phyloP scores from a whole-genome alignment of 768 basidiomycete species.

The Terana coerulea region DNA sequence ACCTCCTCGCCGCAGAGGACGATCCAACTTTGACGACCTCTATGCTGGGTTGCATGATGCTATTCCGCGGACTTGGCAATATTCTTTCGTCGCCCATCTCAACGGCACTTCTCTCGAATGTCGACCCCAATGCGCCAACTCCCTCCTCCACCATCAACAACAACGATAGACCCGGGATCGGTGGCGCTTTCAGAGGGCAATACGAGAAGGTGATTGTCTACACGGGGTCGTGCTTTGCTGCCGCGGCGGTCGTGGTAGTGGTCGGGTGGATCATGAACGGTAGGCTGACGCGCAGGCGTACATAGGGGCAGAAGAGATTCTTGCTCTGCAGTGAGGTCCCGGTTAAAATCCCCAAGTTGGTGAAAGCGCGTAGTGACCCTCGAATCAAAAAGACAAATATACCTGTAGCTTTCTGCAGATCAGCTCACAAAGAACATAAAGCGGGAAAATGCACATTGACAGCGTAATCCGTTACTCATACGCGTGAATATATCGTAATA shows the following conservation, averaged over 20 bases:
- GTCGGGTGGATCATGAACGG: constrained; percentile 17
- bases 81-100: constrained; percentile 26
- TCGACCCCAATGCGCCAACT: neutral
- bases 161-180: neutral
- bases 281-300: neutral
- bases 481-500: too few species aligned
- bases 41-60: constrained; percentile 21
- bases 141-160: neutral
- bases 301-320: neutral
- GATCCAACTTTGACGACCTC: constrained; percentile 20
- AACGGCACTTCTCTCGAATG: constrained; percentile 14
- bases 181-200: constrained; percentile 14
- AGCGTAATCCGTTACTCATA: too few species aligned
- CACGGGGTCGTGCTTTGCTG: constrained; percentile 28
- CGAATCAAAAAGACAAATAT: too few species aligned
- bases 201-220: constrained; percentile 29
- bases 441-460: too few species aligned
- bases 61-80: constrained; percentile 25
- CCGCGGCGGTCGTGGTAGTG: constrained; percentile 20
- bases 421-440: too few species aligned
- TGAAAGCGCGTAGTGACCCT: too few species aligned
- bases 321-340: too few species aligned
- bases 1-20: constrained; percentile 14
- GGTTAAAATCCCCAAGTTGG: too few species aligned
- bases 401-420: too few species aligned